These are phyloP conservation scores for Mycena amicta DNA, from an alignment of 768 basidiomycete genomes.

Conservation along the genomic window DNA sequence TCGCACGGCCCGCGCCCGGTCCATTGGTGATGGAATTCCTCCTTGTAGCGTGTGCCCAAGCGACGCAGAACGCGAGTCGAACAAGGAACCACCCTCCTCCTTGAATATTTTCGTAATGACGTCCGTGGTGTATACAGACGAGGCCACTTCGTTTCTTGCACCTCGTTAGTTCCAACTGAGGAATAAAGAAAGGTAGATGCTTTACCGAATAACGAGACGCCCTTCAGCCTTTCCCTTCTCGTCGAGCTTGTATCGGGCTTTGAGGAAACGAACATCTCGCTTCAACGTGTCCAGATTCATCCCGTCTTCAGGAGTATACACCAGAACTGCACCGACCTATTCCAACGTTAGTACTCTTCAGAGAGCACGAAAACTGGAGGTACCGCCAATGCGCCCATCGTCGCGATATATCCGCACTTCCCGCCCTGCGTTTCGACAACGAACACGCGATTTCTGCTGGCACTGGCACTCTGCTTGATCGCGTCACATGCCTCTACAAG, in stretches of 20 bases:
- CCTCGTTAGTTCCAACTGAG: too few relatives aligned
- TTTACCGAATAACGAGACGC: slow-evolving; percentile 89
- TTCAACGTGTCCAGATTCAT: slow-evolving; percentile 82
- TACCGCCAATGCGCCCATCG: slow-evolving; percentile 94
- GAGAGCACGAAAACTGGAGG: slow-evolving; percentile 18
- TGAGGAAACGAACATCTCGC: slow-evolving; percentile 86
- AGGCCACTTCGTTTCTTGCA: slow-evolving; percentile 81
- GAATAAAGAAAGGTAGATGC: too few relatives aligned
- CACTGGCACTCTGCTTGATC: slow-evolving; percentile 97
- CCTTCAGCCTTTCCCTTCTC: slow-evolving; percentile 90
- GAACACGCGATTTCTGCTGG: slow-evolving; percentile 94
- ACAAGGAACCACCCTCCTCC: slow-evolving; percentile 90
- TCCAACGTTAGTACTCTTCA: background rate
- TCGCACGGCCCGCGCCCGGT: slow-evolving; percentile 88
- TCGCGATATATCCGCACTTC: slow-evolving; percentile 92
- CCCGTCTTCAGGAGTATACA: slow-evolving; percentile 92
- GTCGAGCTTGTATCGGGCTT: slow-evolving; percentile 82
- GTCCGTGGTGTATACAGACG: slow-evolving; percentile 87
- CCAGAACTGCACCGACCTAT: slow-evolving; percentile 75
- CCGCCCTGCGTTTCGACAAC: slow-evolving; percentile 99
- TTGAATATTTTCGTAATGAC: slow-evolving; percentile 92
- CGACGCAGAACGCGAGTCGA: slow-evolving; percentile 94
- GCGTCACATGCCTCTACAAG: slow-evolving; percentile 97
- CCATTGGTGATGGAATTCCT: slow-evolving; percentile 91
- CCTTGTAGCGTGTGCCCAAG: slow-evolving; percentile 98